phyloP scores from a whole-genome alignment of 2,329 filamentous ascomycete species.

The Xylariaceae sp. region DNA sequence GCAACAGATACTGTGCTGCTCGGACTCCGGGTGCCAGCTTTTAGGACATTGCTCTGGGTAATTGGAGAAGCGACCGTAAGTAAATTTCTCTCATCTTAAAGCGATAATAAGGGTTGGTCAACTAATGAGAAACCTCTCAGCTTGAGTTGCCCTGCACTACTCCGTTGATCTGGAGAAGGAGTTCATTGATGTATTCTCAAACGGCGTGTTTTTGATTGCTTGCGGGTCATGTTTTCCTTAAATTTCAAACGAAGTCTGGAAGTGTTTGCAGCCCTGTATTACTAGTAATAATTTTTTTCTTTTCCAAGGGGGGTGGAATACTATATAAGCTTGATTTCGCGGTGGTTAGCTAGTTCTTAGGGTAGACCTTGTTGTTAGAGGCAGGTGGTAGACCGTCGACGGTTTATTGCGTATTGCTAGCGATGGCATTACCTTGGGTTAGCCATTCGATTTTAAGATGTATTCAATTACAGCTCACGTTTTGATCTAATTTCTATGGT shows the following conservation, averaged over 20 bases:
- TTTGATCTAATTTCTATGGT: too few species aligned
- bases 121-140: too few species aligned
- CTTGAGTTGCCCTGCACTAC: not conserved
- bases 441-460: not conserved
- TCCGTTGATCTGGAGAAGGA: not conserved
- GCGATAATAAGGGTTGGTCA: too few species aligned
- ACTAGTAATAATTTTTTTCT: not conserved
- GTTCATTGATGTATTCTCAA: too few species aligned
- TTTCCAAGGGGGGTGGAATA: not conserved
- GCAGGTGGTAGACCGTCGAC: not conserved
- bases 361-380: not conserved
- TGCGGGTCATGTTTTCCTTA: not conserved
- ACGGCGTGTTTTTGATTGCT: too few species aligned
- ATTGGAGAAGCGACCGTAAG: constrained; percentile 1
- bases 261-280: not conserved
- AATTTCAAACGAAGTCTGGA: not conserved
- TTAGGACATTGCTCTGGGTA: constrained; percentile 8
- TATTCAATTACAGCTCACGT: too few species aligned
- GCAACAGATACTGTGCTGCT: constrained; percentile 17
- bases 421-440: not conserved
- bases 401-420: not conserved
- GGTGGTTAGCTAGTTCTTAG: not conserved
- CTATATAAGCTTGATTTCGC: not conserved
- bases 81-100: too few species aligned
- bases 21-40: constrained; percentile 13